A percentile compares a stretch with the other conserved stretches of the same genome.
Evolutionary conservation across 2,329 filamentous ascomycete genomes (phyloP).

Genomic region (Aureobasidium sp.): DNA sequence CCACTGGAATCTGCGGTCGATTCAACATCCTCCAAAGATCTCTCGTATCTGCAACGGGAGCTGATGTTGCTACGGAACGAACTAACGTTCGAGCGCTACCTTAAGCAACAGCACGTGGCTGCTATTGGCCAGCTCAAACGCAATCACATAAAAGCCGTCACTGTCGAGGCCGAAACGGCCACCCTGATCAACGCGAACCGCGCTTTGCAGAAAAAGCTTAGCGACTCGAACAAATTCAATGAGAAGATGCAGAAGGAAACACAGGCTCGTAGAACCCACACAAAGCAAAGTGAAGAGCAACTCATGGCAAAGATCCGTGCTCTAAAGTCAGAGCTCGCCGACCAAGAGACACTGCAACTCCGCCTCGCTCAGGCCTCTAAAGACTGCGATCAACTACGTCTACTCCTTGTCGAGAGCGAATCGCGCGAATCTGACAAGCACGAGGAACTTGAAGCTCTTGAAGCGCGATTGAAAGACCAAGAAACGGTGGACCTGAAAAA

Average conservation of each 20-base stretch:
- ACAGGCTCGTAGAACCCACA: slow-evolving; percentile 60
- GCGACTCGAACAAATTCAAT: slow-evolving; percentile 63
- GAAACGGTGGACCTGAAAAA: slow-evolving; percentile 52
- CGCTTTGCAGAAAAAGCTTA: slow-evolving; percentile 60
- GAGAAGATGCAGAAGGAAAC: slow-evolving; percentile 63
- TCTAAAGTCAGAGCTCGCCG: slow-evolving; percentile 59
- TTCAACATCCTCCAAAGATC: slow-evolving; percentile 21
- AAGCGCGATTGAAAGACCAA: slow-evolving; percentile 53
- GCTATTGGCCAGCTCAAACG: slow-evolving; percentile 72
- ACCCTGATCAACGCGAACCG: slow-evolving; percentile 71
- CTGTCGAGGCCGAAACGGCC: slow-evolving; percentile 72
- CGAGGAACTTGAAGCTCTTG: slow-evolving; percentile 55
- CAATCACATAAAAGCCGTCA: slow-evolving; percentile 65
- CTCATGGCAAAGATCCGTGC: slow-evolving; percentile 56
- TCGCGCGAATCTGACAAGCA: slow-evolving; percentile 55
- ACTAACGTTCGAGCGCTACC: slow-evolving; percentile 71
- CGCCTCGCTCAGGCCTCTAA: slow-evolving; percentile 50
- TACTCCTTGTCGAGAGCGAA: slow-evolving; percentile 56
- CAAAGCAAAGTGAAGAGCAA: slow-evolving; percentile 70
- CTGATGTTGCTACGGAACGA: slow-evolving; percentile 71
- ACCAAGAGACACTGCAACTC: slow-evolving; percentile 44
- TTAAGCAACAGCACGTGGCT: slow-evolving; percentile 73
- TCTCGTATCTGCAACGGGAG: slow-evolving; percentile 58
- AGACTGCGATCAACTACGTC: slow-evolving; percentile 56
- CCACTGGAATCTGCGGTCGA: background rate